Base-by-base conservation (phyloP, 176 grass and related monocot species). In the Juncus effusus region DNA sequence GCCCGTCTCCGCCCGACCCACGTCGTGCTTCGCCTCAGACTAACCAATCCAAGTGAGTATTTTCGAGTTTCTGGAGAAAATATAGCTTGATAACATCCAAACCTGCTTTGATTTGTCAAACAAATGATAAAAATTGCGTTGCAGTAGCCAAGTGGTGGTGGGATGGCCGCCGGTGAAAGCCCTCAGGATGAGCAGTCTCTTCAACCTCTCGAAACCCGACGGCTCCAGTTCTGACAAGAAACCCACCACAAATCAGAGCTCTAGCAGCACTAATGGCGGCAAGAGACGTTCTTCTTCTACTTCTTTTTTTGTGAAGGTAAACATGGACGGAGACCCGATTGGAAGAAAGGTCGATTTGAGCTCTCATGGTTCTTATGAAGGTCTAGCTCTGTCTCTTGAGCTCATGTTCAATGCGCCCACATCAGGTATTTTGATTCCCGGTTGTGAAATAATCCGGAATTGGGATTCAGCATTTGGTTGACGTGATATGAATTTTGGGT, bases 321-420 rank as follows among this genome's bases (percentile, higher is more conserved):
- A 83, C 11, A 83, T 83, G 80, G 74, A 77, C 37, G 80, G 80
- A 13, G 80, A 83, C 72, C 80, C 80, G 5, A 83, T 77, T 4
- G 74, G 80, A 36, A 83, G 80, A 70, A 83, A 83, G 60, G 74
- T 83, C 36, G 60, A 83, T 66, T 56, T 83, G 8, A 66, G 41
- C 13, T 74, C 80, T 10, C 74, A 77, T 62, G 54, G 52, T 60
- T 77, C 74, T 60, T 83, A 77, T 54, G 80, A 77, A 60, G 42
- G 59, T 12, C 66, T 83, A 12, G 74, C 80, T 7, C 3, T 59
- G 10, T 42, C 80, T 37, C 74, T 83, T 9, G 74, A 72, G 60
- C 14, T 77, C 67, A 83, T 83, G 80, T 83, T 83, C 65, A 62
- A 70, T 3, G 76, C 70, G 9, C 74, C 74, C 16, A 55, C 53